These are phyloP conservation scores for Phytophthora podocarpi DNA, from an alignment of 352 stramenopile genomes.

Conservation along the genomic window DNA sequence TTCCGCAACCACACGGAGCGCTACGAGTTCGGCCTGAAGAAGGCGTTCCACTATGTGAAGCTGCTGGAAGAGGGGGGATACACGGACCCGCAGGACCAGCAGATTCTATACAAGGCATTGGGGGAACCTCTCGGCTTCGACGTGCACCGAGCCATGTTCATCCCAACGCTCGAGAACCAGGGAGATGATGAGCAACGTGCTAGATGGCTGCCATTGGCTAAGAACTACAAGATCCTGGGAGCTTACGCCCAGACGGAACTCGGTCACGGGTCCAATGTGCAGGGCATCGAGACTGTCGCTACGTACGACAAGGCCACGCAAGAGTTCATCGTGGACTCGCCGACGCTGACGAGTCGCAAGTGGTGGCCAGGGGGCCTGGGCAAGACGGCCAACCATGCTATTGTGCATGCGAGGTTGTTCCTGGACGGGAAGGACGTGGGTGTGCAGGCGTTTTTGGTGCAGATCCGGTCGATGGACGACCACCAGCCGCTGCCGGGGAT, in stretches of 20 bases:
- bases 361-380: slow-evolving; percentile 91
- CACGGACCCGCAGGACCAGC: slow-evolving; percentile 21
- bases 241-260: slow-evolving; percentile 40
- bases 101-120: slow-evolving; percentile 29
- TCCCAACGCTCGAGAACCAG: slow-evolving; percentile 37
- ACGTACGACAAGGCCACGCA: slow-evolving; percentile 79
- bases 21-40: slow-evolving; percentile 34
- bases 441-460: slow-evolving; percentile 36
- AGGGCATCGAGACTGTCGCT: slow-evolving; percentile 37
- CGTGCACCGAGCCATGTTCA: slow-evolving; percentile 34
- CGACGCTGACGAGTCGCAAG: slow-evolving; percentile 94
- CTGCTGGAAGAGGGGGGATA: slow-evolving; percentile 23
- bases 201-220: slow-evolving; percentile 34
- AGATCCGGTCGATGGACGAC: slow-evolving; percentile 31
- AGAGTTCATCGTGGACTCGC: slow-evolving; percentile 95
- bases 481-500: slow-evolving; percentile 33
- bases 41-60: slow-evolving; percentile 32
- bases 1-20: slow-evolving; percentile 37
- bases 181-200: slow-evolving; percentile 25
- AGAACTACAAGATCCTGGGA: slow-evolving; percentile 32
- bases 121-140: slow-evolving; percentile 26
- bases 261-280: slow-evolving; percentile 41
- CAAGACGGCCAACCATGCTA: slow-evolving; percentile 41
- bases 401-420: slow-evolving; percentile 32
- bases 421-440: slow-evolving; percentile 34